A percentile compares a stretch with the other conserved stretches of the same genome.
Conservation (phyloP, 2,329 filamentous ascomycete species). For the Claviceps digitariae region DNA sequence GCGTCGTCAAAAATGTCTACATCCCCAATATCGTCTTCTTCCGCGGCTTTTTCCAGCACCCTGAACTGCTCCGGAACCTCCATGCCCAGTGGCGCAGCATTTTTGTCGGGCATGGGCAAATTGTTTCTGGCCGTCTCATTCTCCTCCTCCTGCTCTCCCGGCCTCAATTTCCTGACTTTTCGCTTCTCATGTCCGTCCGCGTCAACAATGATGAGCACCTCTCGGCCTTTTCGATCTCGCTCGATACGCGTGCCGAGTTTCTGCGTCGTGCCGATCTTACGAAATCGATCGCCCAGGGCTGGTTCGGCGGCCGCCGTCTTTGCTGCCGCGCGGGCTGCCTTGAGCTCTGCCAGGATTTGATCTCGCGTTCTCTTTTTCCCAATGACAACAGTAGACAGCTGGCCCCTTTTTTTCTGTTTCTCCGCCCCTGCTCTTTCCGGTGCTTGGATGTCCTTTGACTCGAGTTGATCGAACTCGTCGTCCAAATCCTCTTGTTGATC, state of each 20-base stretch:
- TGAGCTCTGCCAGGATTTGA: conserved; percentile 54
- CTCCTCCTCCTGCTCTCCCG: conserved; percentile 19
- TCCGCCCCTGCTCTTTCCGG: conserved; percentile 35
- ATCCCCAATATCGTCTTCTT: conserved; percentile 38
- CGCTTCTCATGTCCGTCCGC: conserved; percentile 53
- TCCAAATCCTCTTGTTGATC: conserved; percentile 34
- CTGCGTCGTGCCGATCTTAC: conserved; percentile 46
- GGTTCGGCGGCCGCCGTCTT: conserved; percentile 38
- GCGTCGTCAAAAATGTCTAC: conserved; percentile 53
- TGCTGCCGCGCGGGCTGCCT: conserved; percentile 46
- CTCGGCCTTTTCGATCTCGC: conserved; percentile 44
- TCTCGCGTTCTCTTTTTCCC: conserved; percentile 51
- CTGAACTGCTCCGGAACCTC: conserved; percentile 47
- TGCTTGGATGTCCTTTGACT: conserved; percentile 39
- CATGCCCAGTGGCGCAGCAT: conserved; percentile 48
- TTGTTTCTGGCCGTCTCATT: conserved; percentile 24
- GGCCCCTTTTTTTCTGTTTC: conserved; percentile 41
- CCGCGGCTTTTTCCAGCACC: conserved; percentile 27
- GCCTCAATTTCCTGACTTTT: conserved; percentile 43
- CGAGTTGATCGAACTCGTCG: conserved; percentile 49
- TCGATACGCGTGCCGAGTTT: conserved; percentile 45
- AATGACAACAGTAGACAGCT: conserved; percentile 40
- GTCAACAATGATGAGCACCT: conserved; percentile 52
- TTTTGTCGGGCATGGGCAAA: conserved; percentile 40
- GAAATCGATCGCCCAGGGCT: conserved; percentile 45